Evolutionary conservation across 73 alveolate species (phyloP), one percentile per base, ranked within the genome.

Genomic region (Paramecium primaurelia): DNA sequence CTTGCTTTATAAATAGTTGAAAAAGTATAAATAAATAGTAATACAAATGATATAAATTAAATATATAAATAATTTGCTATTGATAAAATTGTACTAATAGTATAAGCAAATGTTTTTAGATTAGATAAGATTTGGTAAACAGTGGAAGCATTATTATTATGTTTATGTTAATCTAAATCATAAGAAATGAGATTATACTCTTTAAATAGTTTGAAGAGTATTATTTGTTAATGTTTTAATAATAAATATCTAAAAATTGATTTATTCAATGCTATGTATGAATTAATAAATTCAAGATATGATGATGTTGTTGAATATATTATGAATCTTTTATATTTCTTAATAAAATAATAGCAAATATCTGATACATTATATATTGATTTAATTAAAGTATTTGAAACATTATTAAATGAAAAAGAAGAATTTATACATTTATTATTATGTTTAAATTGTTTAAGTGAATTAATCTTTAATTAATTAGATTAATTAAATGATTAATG

Each of bases 251-350:
- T 75, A 10, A 30, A 30, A 75, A 30, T 75, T 36, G 59, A 75
- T 36, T 7, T 75, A 75, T 42, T 75, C 16, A 75, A 38, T 36
- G 59, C 88, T n/a, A 38, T 75, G 37, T 22, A 38, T 37, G 88
- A 75, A 38, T 38, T 75, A 22, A 38, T 75, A 30, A 42, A 38
- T n/a, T 75, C 88, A 38, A 14, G 60, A 10, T 75, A 1, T 75
- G 88, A 75, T 36, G 88, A 75, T 75, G 88, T 75, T 5, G 88
- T 75, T 6, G 88, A 75, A 42, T 38, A 75, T 37, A 38, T 42
- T 0, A 75, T 75, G 88, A 75, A 75, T 20, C 88, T 75, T 2
- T 38, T 75, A 10, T 38, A 75, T 75, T 30, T 38, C n/a, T 25
- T 75, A 75, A 42, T 75, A 30, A 75, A 75, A n/a, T 11, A 75